A percentile compares a stretch with the other conserved stretches of the same genome.
Evolutionary conservation across 1,284 basidiomycete genomes (phyloP).

Genomic region (Puccinia polysora): DNA sequence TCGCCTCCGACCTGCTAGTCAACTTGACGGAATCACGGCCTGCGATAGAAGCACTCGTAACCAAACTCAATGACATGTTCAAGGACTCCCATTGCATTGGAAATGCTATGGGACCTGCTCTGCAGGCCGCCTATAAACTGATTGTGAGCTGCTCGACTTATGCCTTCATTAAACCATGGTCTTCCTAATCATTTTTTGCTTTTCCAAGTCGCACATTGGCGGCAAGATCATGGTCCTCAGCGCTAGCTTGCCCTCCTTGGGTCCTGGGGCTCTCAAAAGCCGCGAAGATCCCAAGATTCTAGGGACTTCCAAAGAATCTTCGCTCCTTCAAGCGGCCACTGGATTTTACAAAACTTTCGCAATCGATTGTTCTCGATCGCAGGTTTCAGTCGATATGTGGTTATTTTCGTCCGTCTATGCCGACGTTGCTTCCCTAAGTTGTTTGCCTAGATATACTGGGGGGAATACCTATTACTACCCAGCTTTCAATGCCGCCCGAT

Average conservation of each 20-base stretch:
- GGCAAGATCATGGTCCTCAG: conserved; percentile 92
- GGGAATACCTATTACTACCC: conserved; percentile 99
- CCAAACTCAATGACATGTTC: conserved; percentile 90
- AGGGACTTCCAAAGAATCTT: conserved; percentile 89
- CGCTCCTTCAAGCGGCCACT: conserved; percentile 77
- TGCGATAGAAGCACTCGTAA: conserved; percentile 75
- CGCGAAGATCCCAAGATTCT: conserved; percentile 94
- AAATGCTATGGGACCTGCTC: conserved; percentile 88
- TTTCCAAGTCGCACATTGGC: conserved; percentile 75
- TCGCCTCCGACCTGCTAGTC: conserved; percentile 89
- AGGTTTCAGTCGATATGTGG: conserved; percentile 99
- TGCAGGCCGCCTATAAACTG: conserved; percentile 93
- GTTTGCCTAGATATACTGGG: conserved; percentile 92
- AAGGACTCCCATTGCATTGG: conserved; percentile 84
- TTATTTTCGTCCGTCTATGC: conserved; percentile 88
- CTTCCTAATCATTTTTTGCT: neutral
- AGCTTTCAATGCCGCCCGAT: conserved; percentile 86
- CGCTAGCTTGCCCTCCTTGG: conserved; percentile 78
- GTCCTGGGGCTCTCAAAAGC: conserved; percentile 87
- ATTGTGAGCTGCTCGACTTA: conserved; percentile 61
- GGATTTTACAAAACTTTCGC: conserved; percentile 99
- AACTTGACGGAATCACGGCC: conserved; percentile 81
- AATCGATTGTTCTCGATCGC: conserved; percentile 94
- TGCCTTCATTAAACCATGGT: neutral
- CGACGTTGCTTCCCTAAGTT: conserved; percentile 90